phyloP scores from a whole-genome alignment of 2,329 filamentous ascomycete genomes.

The Fusarium sp. region DNA sequence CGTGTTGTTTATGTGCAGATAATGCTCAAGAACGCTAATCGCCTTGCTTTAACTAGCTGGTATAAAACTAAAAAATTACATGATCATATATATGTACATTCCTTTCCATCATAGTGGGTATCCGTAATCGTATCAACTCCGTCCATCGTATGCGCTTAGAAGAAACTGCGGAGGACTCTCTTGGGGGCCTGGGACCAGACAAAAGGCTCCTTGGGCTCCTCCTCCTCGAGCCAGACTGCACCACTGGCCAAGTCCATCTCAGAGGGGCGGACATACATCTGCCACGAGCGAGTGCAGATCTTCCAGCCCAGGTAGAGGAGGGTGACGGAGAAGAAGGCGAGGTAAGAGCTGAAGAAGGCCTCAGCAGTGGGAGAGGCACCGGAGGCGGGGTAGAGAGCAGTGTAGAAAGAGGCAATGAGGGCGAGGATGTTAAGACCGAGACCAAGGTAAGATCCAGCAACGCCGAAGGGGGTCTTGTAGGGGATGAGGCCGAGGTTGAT shows the following conservation, averaged over 20 bases:
- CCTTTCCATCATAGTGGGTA: constrained; percentile 36
- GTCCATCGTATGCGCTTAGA: constrained; percentile 30
- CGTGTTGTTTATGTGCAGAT: constrained; percentile 32
- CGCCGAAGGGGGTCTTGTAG: constrained; percentile 82
- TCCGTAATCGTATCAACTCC: constrained; percentile 30
- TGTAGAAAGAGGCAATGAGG: constrained; percentile 90
- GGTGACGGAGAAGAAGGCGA: constrained; percentile 75
- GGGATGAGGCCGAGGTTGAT: constrained; percentile 79
- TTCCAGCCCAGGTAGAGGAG: constrained; percentile 81
- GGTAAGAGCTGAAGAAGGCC: constrained; percentile 79
- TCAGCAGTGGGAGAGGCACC: constrained; percentile 77
- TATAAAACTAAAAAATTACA: constrained; percentile 30
- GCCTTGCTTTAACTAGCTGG: constrained; percentile 28
- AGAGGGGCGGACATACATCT: constrained; percentile 66
- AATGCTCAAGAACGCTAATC: constrained; percentile 30
- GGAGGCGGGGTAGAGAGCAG: constrained; percentile 48
- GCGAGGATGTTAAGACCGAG: constrained; percentile 80
- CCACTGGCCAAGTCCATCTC: constrained; percentile 92
- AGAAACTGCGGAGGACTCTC: constrained; percentile 34
- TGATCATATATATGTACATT: constrained; percentile 28
- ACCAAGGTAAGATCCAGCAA: constrained; percentile 85
- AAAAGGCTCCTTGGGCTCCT: constrained; percentile 80
- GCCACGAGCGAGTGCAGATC: constrained; percentile 72
- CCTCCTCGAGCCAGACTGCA: constrained; percentile 78
- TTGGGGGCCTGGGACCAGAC: constrained; percentile 65